Base-by-base conservation (phyloP, 2,329 filamentous ascomycete genomes). In the Chrysosporium queenslandicum region DNA sequence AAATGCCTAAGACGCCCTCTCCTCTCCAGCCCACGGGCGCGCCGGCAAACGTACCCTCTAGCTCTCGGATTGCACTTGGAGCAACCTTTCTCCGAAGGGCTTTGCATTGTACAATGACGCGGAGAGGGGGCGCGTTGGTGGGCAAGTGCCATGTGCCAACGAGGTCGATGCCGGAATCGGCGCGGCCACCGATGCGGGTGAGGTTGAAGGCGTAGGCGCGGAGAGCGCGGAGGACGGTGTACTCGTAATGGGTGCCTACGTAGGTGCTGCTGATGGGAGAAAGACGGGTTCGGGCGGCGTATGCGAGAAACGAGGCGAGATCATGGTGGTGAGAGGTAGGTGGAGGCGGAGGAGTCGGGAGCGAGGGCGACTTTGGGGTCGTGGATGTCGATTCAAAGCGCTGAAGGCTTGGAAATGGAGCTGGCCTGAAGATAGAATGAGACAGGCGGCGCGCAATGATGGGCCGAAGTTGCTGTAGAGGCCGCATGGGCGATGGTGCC, bases 21-120 rank as follows among this genome's bases (percentile, higher is more conserved):
- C 77, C 79, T 50, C 81, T 74, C 86, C 86, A 94, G 0, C 83
- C 84, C 0, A 77, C 71, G 1, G 88, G 89, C 5, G 86, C 85
- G 11, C 81, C 82, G 1, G 76, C 75, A 62, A 92, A 85, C 0
- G 87, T 80, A 2, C 91, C 91, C 47, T 75, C 72, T 3, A 75
- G 59, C 54, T 75, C 73, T 16, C 73, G 66, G 14, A 75, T 67
- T 18, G 72, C 53, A 40, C 70, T 71, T 9, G 73, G 73, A 0
- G 67, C 65, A 1, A 73, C 60, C 52, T 73, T 74, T 11, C 50
- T 53, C 39, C 67, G 68, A 6, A 70, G 57, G 2, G 70, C 65
- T 58, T 75, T 75, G 61, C 73, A 75, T 58, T 75, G 73, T 8
- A 73, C 69, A 2, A 74, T 57, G 3, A 73, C 69, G 16, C 68